phyloP scores from a whole-genome alignment of 352 stramenopile genomes.

The Plasmopara muralis region DNA sequence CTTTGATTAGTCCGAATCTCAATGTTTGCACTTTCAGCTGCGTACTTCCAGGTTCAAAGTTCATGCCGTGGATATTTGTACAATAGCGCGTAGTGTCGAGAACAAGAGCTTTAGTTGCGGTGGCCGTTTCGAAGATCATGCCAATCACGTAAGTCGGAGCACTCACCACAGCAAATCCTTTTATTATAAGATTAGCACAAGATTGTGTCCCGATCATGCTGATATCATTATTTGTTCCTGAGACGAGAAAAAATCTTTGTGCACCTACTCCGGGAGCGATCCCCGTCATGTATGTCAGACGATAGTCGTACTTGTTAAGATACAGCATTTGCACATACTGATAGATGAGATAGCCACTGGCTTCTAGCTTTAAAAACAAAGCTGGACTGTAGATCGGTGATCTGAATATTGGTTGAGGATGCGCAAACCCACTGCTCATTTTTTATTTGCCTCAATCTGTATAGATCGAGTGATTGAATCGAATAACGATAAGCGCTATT shows the following conservation, averaged over 20 bases:
- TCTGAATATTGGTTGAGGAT: constrained; percentile 6
- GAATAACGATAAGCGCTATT: background rate
- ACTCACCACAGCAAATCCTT: no score
- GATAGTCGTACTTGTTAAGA: constrained; percentile 7
- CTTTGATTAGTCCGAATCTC: background rate
- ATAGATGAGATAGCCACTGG: background rate
- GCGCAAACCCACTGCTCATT: background rate
- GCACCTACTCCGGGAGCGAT: background rate
- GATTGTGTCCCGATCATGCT: no score
- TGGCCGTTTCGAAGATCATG: background rate
- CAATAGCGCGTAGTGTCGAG: background rate
- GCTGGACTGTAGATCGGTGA: constrained; percentile 7
- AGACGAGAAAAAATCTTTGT: no score
- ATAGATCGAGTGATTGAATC: background rate
- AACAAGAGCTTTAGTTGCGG: background rate
- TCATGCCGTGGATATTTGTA: background rate
- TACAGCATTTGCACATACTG: background rate
- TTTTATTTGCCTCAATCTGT: constrained; percentile 3
- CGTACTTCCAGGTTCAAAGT: background rate
- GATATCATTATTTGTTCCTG: no score
- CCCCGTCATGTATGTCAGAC: constrained; percentile 1
- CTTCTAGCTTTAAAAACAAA: constrained; percentile 5
- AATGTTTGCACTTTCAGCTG: background rate
- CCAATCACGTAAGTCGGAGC: no score
- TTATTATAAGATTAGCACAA: no score